phyloP scores from a whole-genome alignment of 495 filamentous ascomycete species.

The Penicillium coffeae region DNA sequence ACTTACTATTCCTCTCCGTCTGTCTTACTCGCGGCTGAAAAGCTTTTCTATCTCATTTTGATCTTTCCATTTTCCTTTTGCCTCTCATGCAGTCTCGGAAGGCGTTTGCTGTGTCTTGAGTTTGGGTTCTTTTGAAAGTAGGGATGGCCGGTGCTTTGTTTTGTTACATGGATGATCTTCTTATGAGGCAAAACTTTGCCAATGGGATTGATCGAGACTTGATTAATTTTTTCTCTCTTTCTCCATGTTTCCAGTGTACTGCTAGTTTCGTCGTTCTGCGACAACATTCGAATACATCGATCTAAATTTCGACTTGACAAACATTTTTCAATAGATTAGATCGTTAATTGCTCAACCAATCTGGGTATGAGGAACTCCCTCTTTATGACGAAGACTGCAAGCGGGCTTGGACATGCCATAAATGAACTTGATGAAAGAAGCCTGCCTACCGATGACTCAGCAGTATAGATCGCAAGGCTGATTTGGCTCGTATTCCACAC shows the following conservation, averaged over 20 bases:
- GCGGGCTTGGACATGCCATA: no score
- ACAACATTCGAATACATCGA: no score
- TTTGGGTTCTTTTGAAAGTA: slow-evolving; percentile 7
- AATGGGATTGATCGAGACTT: no score
- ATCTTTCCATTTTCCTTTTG: neutral
- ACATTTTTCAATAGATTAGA: no score
- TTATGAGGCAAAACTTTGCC: slow-evolving; percentile 1
- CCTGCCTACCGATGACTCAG: neutral
- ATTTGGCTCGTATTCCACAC: neutral
- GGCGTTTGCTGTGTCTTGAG: slow-evolving; percentile 7
- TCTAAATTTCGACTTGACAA: no score
- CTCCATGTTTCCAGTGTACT: no score
- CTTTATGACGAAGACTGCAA: no score
- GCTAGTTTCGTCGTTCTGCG: no score
- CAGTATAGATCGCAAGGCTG: neutral
- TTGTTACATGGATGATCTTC: slow-evolving; percentile 16
- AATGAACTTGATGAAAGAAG: neutral
- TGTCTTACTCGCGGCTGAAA: slow-evolving; percentile 7
- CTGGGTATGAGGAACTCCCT: no score
- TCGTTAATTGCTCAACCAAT: no score
- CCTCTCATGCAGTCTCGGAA: slow-evolving; percentile 3
- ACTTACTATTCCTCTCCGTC: neutral
- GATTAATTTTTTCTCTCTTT: neutral
- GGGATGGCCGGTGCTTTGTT: slow-evolving; percentile 11
- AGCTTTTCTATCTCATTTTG: neutral